Percentiles rank a stretch among this genome's conserved stretches.
phyloP scores from a whole-genome alignment of 169 alveolate species.

The Condylostoma magnum region DNA sequence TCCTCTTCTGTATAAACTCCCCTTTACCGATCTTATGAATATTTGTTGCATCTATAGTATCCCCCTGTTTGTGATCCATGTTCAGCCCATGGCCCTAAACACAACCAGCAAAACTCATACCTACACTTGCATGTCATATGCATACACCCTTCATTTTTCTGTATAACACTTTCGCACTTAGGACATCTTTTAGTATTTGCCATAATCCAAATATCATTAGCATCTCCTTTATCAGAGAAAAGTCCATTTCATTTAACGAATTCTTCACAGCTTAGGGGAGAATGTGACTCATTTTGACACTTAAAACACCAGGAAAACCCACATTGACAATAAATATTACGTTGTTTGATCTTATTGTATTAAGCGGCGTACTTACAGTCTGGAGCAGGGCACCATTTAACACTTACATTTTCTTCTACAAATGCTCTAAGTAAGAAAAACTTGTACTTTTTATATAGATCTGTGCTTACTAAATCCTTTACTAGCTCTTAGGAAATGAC shows the following conservation, averaged over 20 bases:
- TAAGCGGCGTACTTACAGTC: slow-evolving; percentile 69
- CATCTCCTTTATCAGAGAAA: slow-evolving; percentile 56
- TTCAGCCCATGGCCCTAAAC: slow-evolving; percentile 74
- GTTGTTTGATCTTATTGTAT: slow-evolving; percentile 28
- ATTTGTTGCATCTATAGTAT: slow-evolving; percentile 19
- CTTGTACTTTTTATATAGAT: slow-evolving; percentile 23
- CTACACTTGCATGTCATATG: slow-evolving; percentile 87
- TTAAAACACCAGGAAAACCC: slow-evolving; percentile 72
- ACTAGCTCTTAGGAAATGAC: slow-evolving; percentile 42
- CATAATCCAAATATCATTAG: slow-evolving; percentile 69
- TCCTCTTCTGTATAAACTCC: background rate
- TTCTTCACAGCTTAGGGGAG: slow-evolving; percentile 78
- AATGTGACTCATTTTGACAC: slow-evolving; percentile 78
- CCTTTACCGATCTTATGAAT: background rate
- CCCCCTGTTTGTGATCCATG: slow-evolving; percentile 49
- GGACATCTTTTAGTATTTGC: slow-evolving; percentile 81
- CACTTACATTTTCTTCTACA: slow-evolving; percentile 52
- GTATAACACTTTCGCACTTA: slow-evolving; percentile 70
- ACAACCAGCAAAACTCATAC: slow-evolving; percentile 86
- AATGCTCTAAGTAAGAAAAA: slow-evolving; percentile 44
- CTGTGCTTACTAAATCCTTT: slow-evolving; percentile 26
- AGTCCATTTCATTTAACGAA: slow-evolving; percentile 60
- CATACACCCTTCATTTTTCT: slow-evolving; percentile 87
- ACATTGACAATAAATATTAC: slow-evolving; percentile 72
- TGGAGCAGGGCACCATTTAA: slow-evolving; percentile 85